Conservation (phyloP, 139 green algal genomes). For the Micractinium sp. region DNA sequence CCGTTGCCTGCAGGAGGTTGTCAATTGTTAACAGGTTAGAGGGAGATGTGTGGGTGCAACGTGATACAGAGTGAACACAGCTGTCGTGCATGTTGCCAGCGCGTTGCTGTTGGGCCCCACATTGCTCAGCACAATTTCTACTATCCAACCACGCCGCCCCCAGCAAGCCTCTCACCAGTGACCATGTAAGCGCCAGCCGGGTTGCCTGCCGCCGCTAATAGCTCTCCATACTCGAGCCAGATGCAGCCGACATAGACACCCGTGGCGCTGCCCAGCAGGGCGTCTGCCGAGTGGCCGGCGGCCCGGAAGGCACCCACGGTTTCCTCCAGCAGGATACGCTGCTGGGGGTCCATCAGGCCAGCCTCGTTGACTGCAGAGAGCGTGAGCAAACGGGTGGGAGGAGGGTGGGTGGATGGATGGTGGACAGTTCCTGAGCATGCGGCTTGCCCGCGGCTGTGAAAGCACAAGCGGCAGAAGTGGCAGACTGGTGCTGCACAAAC, state of each 20-base stretch:
- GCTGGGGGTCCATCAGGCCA: conserved; percentile 82
- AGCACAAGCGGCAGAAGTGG: no score
- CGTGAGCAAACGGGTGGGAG: neutral
- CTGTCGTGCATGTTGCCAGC: neutral
- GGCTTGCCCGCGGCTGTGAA: neutral
- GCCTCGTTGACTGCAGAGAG: conserved; percentile 53
- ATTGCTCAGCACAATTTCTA: neutral
- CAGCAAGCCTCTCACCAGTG: conserved; percentile 49
- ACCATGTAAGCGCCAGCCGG: conserved; percentile 74
- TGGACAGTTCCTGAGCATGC: neutral
- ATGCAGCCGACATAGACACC: conserved; percentile 81
- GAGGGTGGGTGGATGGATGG: no score
- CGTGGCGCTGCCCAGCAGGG: conserved; percentile 53
- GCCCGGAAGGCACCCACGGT: conserved; percentile 21
- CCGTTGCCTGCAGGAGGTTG: conserved; percentile 77
- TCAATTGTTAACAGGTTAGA: no score
- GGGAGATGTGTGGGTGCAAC: conserved; percentile 42
- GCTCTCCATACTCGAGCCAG: conserved; percentile 74
- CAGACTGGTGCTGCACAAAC: no score
- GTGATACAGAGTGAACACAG: conserved; percentile 64
- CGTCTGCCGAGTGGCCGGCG: conserved; percentile 10
- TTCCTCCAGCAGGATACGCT: conserved; percentile 78
- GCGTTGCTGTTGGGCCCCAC: neutral
- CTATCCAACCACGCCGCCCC: neutral
- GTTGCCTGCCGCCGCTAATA: conserved; percentile 58